These are phyloP conservation scores for Eimeria tenella DNA, from an alignment of 169 alveolate genomes.

Conservation along the genomic window DNA sequence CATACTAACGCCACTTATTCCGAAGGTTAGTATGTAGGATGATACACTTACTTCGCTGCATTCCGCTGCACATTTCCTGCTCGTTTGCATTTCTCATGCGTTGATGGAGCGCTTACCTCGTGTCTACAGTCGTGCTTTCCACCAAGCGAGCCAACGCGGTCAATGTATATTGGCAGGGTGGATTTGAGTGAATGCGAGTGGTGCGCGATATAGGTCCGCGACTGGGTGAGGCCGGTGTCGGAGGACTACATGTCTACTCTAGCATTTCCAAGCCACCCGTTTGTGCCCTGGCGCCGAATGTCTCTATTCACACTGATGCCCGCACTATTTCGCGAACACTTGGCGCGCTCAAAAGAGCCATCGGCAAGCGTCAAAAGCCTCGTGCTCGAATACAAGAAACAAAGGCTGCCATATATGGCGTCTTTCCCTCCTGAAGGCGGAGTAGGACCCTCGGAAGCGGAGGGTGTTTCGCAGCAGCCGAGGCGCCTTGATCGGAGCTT, in stretches of 20 bases:
- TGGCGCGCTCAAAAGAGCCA: slow-evolving; percentile 49
- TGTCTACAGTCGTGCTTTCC: too few species aligned
- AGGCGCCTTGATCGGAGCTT: neutral
- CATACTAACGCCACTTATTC: slow-evolving; percentile 26
- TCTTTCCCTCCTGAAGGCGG: slow-evolving; percentile 49
- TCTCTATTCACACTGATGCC: slow-evolving; percentile 41
- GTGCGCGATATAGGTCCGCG: slow-evolving; percentile 25
- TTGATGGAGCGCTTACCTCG: too few species aligned
- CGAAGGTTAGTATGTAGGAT: neutral
- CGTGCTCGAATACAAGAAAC: slow-evolving; percentile 54
- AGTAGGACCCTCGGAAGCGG: slow-evolving; percentile 22
- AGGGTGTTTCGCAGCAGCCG: slow-evolving; percentile 13
- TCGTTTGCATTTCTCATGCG: too few species aligned
- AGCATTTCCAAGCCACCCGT: slow-evolving; percentile 66
- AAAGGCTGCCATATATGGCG: slow-evolving; percentile 41
- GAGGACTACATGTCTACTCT: slow-evolving; percentile 65
- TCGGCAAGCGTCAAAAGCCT: slow-evolving; percentile 58
- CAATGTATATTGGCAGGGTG: too few species aligned
- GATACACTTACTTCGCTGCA: too few species aligned
- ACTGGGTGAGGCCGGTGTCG: slow-evolving; percentile 66
- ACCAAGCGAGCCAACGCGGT: too few species aligned
- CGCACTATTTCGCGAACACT: slow-evolving; percentile 48
- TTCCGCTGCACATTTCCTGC: too few species aligned
- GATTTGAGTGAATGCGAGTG: too few species aligned
- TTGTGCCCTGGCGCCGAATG: slow-evolving; percentile 61